Conservation (phyloP, 495 filamentous ascomycete genomes). For the Xylaria telfairii region DNA sequence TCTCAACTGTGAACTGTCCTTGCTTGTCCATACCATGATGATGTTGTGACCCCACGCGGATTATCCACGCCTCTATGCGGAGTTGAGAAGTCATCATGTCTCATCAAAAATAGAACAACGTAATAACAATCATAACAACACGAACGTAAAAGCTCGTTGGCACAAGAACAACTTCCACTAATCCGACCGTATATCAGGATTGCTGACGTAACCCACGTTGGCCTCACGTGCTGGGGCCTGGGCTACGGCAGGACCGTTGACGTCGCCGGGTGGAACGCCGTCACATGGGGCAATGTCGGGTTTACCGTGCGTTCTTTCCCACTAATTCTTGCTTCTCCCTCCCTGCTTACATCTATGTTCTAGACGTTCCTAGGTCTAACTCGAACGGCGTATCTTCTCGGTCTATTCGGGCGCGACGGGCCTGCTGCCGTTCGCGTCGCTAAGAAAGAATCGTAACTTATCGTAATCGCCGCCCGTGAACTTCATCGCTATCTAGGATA, state of each 20-base stretch:
- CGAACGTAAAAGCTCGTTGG: not conserved
- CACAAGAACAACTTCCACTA: not conserved
- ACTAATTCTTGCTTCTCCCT: not conserved
- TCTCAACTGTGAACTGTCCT: not conserved
- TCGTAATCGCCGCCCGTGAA: not conserved
- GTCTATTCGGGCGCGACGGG: slow-evolving; percentile 57
- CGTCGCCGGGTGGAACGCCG: slow-evolving; percentile 66
- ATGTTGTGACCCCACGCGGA: not conserved
- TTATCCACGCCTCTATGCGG: not conserved
- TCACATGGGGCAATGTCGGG: slow-evolving; percentile 78
- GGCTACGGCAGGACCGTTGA: slow-evolving; percentile 60
- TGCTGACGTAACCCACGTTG: slow-evolving; percentile 74
- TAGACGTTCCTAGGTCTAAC: slow-evolving; percentile 61
- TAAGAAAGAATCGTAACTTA: not conserved
- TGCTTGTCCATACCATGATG: not conserved
- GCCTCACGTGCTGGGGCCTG: slow-evolving; percentile 63
- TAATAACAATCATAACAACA: not conserved
- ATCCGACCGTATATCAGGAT: slow-evolving; percentile 39
- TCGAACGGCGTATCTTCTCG: slow-evolving; percentile 62
- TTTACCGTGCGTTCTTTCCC: slow-evolving; percentile 54
- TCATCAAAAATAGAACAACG: not conserved
- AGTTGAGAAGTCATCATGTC: not conserved
- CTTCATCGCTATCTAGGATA: not conserved
- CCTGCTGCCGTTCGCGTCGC: not conserved
- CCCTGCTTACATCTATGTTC: not conserved